phyloP scores from a whole-genome alignment of 805 yeast species.

The Zygotorulaspora danielsina region DNA sequence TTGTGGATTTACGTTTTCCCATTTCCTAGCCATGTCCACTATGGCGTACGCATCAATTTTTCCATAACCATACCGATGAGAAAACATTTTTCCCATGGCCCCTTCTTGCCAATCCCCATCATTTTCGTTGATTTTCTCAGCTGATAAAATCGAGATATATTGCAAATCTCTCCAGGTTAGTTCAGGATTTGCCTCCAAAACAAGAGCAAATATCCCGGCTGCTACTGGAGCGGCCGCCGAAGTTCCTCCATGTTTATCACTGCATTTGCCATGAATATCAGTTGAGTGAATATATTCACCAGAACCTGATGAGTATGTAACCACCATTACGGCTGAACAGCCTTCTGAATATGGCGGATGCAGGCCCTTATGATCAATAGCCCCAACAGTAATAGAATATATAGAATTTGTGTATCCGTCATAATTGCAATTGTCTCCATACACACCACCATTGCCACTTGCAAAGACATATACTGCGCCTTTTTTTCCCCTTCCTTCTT shows the following conservation, averaged over 20 bases:
- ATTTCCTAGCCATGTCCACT: constrained; percentile 65
- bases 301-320: constrained; percentile 88
- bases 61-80: constrained; percentile 90
- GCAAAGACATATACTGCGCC: constrained; percentile 95
- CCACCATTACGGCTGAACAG: constrained; percentile 92
- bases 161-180: constrained; percentile 96
- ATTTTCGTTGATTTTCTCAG: constrained; percentile 58
- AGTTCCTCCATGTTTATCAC: constrained; percentile 85
- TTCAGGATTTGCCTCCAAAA: constrained; percentile 75
- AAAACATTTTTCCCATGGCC: constrained; percentile 62
- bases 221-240: constrained; percentile 99
- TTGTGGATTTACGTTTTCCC: constrained; percentile 89
- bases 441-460: constrained; percentile 84
- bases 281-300: constrained; percentile 88
- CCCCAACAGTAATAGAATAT: constrained; percentile 91
- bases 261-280: constrained; percentile 65
- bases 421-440: constrained; percentile 87
- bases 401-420: constrained; percentile 97
- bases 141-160: constrained; percentile 67
- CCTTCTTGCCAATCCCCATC: constrained; percentile 76
- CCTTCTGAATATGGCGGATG: constrained; percentile 91
- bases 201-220: constrained; percentile 88
- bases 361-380: constrained; percentile 78
- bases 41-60: constrained; percentile 76
- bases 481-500: constrained; percentile 71